Evolutionary conservation across 139 green algal species (phyloP).

Genomic region (Micractinium conductrix): DNA sequence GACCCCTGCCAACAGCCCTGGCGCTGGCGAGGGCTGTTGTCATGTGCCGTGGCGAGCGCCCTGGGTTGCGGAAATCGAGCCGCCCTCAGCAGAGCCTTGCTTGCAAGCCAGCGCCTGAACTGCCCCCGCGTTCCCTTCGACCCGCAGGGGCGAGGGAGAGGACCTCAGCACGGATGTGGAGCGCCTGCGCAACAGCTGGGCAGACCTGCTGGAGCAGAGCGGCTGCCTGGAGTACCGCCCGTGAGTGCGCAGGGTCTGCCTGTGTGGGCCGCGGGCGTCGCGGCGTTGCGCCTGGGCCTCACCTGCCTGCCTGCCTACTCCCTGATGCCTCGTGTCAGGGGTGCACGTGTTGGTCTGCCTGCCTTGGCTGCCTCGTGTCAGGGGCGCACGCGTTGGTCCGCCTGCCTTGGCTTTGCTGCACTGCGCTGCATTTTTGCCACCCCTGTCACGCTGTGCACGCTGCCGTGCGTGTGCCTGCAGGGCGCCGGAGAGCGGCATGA

Average conservation of each 20-base stretch:
- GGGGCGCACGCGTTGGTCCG: too few relatives aligned
- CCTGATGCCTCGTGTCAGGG: not conserved
- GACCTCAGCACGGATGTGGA: slow-evolving; percentile 18
- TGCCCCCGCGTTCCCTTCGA: not conserved
- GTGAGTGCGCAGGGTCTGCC: not conserved
- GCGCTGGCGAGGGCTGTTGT: too few relatives aligned
- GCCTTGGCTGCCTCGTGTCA: not conserved
- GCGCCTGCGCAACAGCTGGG: slow-evolving; percentile 9
- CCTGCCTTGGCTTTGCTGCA: too few relatives aligned
- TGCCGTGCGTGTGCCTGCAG: not conserved
- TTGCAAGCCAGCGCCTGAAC: not conserved
- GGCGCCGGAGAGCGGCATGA: not conserved
- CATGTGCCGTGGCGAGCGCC: too few relatives aligned
- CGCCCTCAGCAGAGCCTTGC: too few relatives aligned
- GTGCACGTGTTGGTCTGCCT: not conserved
- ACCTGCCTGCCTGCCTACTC: not conserved
- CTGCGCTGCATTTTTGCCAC: too few relatives aligned
- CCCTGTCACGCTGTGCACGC: too few relatives aligned
- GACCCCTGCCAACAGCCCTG: too few relatives aligned
- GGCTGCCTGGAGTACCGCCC: slow-evolving; percentile 21
- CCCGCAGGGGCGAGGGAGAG: not conserved
- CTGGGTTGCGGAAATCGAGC: too few relatives aligned
- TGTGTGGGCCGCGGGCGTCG: too few relatives aligned
- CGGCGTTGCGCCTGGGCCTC: too few relatives aligned
- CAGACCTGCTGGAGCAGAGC: slow-evolving; percentile 13